These are phyloP conservation scores for Coix lacrymajobi DNA, from an alignment of 176 grass and related monocot genomes.

Conservation along the genomic window DNA sequence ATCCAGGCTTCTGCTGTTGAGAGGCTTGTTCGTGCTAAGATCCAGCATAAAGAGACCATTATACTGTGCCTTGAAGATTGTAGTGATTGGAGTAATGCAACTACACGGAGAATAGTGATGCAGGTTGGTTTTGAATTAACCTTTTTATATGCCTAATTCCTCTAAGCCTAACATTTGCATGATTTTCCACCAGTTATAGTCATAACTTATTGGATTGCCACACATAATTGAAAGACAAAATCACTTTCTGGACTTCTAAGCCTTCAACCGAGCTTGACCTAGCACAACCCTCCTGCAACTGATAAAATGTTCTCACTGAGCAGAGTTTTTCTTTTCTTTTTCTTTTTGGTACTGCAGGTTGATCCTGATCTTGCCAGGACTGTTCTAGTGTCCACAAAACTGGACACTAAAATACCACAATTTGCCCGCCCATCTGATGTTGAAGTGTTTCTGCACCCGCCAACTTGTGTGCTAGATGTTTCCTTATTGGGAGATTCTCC, in stretches of 20 bases:
- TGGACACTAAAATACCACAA: conserved; percentile 93
- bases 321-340: conserved; percentile 5
- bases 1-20: conserved; percentile 86
- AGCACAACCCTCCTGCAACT: background rate
- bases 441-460: conserved; percentile 92
- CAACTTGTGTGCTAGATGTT: conserved; percentile 66
- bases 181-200: background rate
- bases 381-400: conserved; percentile 88
- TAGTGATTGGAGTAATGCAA: conserved; percentile 94
- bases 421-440: conserved; percentile 87
- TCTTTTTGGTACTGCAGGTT: conserved; percentile 44
- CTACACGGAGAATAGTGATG: conserved; percentile 90
- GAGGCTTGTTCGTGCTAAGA: conserved; percentile 72
- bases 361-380: conserved; percentile 95
- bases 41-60: conserved; percentile 86
- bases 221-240: background rate
- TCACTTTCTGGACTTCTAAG: background rate
- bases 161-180: background rate
- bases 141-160: background rate
- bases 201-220: background rate
- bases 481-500: conserved; percentile 79
- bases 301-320: background rate
- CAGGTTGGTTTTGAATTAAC: conserved; percentile 51
- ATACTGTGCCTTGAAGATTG: conserved; percentile 96
- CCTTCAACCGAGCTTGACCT: background rate